Evolutionary conservation across 331 rosid genomes (phyloP), one percentile per base, ranked within the genome.

Genomic region (Stylosanthes scabra): DNA sequence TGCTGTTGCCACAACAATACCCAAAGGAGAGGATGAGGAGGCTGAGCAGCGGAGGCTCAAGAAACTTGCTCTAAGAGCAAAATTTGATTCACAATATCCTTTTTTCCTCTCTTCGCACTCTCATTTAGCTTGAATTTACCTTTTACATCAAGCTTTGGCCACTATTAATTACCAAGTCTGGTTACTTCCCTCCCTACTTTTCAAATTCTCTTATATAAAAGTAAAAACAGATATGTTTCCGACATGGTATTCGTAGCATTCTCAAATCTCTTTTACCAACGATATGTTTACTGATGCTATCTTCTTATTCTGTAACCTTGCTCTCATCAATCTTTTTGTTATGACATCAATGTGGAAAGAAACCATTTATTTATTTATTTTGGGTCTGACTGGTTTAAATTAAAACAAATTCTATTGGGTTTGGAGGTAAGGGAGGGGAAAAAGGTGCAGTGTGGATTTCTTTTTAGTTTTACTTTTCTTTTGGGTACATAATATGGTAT

Each of bases 41-140:
- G 82, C 78, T 71, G 93, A 85, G 72, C 74, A 88, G 79, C 79
- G 93, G 79, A 88, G 87, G 87, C 88, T 77, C 56, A 91, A 84
- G 85, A 94, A 94, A 81, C 93, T 90, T 70, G 90, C 97, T 37
- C 90, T 81, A n/a, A 97, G 91, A 59, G 97, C 97, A 40, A 87
- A 88, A 71, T 94, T 94, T 86, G 96, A 85, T 83, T 74, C 95
- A 56, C 89, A 81, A 91, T 94, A 91, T 94, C 98, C 98, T 91
- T 88, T 83, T 50, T 31, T 5, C 12, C 12, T 25, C 42, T 64
- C 51, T 61, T 29, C 11, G 29, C 55, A 29, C 72, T 20, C 49
- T 25, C 60, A 34, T 34, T 25, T 40, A 61, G 12, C 68, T 27
- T 68, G 64, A 39, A 71, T 4, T 20, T 80, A 5, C 5, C 39